Base-by-base conservation (phyloP, 2,329 filamentous ascomycete genomes). In the Aschersonia sp. region DNA sequence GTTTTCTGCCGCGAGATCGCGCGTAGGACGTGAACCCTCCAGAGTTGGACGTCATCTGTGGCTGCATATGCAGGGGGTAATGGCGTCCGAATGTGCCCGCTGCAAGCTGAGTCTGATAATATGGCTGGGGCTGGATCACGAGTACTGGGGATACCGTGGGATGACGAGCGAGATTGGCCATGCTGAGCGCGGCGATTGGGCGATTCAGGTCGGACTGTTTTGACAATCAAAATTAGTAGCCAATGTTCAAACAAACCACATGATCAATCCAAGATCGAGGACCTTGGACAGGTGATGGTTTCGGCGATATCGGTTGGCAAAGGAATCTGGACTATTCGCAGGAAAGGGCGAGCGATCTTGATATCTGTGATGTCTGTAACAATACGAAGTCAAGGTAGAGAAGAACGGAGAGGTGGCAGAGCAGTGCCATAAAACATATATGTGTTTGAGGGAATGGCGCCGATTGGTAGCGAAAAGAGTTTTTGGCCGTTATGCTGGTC, bases 1-100 rank as follows among this genome's bases (percentile, higher is more conserved):
- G 81, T 67, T 89, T 89, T 60, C 83, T 80, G 54, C 84, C 81
- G 49, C 57, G 53, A 30, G 53, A 41, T 47, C 44, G 41, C 9
- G 37, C 50, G n/a, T 54, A 48, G 41, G 51, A 45, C 32, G 56
- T 54, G 14, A 48, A 67, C 63, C 65, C 50, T 32, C 55, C 52
- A 47, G 44, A 49, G 45, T 48, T 54, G 32, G 55, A 43, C 45
- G 50, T 49, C 43, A 54, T 44, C 48, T 52, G 54, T 50, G 58
- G 59, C 29, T 52, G 49, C 51, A 54, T 56, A 49, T 55, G 51
- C 44, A 54, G 48, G 47, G 54, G 45, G 41, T 58, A 51, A 32
- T 55, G 52, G 42, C 49, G 58, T 51, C 57, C 53, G 49, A 63
- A 60, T 46, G 52, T 55, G 52, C 59, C 54, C 51, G 59, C 58